Evolutionary conservation across 1,284 basidiomycete genomes (phyloP).

Genomic region (Irpex lacteus): DNA sequence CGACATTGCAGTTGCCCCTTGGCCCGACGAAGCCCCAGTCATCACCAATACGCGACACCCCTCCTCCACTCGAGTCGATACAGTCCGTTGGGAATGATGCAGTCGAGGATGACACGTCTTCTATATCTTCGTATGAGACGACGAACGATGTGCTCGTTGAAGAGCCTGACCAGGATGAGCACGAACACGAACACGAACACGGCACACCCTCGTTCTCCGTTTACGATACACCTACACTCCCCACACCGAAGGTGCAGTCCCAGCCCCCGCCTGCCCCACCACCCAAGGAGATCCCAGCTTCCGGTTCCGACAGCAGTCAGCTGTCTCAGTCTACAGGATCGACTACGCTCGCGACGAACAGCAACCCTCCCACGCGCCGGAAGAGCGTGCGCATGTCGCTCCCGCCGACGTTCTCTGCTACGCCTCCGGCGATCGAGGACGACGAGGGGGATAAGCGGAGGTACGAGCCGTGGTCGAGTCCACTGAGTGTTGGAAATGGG

Average conservation of each 20-base stretch:
- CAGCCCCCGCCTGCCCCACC: constrained; percentile 14
- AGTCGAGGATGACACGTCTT: constrained; percentile 36
- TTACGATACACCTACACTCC: neutral
- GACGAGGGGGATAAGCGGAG: constrained; percentile 18
- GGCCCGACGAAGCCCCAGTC: neutral
- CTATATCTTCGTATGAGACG: constrained; percentile 61
- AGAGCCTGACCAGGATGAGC: constrained; percentile 14
- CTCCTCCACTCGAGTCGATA: constrained; percentile 1
- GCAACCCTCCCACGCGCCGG: constrained; percentile 38
- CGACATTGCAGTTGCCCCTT: constrained; percentile 1
- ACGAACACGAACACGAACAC: constrained; percentile 13
- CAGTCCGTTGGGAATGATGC: constrained; percentile 2
- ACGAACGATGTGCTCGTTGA: constrained; percentile 47
- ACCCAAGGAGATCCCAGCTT: constrained; percentile 1
- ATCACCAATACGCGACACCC: constrained; percentile 9
- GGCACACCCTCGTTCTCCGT: neutral
- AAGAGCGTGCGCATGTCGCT: constrained; percentile 76
- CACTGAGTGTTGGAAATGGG: neutral
- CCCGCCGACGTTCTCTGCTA: constrained; percentile 66
- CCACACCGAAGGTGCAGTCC: constrained; percentile 1
- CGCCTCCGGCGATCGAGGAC: constrained; percentile 57
- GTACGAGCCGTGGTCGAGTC: constrained; percentile 22
- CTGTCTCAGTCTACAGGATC: constrained; percentile 23
- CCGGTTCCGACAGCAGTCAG: constrained; percentile 22
- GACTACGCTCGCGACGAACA: constrained; percentile 17